These are phyloP conservation scores for Triticum dicoccoides DNA, from an alignment of 176 grass and related monocot genomes.

Conservation along the genomic window DNA sequence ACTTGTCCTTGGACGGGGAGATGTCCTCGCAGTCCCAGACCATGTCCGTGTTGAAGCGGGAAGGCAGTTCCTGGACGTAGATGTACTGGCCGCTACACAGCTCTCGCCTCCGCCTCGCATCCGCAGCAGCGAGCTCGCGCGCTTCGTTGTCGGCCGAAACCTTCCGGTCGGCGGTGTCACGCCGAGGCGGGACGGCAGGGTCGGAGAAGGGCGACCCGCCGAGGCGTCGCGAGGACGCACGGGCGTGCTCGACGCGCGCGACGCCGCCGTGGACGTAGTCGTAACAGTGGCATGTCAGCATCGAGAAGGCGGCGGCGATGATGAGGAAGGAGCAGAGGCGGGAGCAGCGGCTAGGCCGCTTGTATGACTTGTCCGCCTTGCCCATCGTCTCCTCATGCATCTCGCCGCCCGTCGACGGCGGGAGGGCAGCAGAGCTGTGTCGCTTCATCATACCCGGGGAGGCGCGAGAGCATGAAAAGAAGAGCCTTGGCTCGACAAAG, in stretches of 20 bases:
- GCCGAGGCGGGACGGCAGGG: neutral
- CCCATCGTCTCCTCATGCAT: neutral
- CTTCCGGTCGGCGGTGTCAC: neutral
- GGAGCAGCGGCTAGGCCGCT: slow-evolving; percentile 18
- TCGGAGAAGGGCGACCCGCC: neutral
- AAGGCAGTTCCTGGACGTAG: slow-evolving; percentile 75
- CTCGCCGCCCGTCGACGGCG: slow-evolving; percentile 21
- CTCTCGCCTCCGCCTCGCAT: slow-evolving; percentile 42
- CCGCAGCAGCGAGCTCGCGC: slow-evolving; percentile 5
- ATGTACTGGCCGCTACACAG: slow-evolving; percentile 74
- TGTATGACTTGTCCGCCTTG: neutral
- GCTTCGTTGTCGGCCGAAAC: neutral
- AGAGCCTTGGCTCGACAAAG: neutral
- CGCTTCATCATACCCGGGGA: slow-evolving; percentile 40
- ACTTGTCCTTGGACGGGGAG: slow-evolving; percentile 64
- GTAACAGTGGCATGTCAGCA: slow-evolving; percentile 45
- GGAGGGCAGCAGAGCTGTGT: slow-evolving; percentile 13
- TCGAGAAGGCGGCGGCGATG: slow-evolving; percentile 23
- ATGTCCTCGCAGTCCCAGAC: slow-evolving; percentile 49
- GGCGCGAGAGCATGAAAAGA: neutral
- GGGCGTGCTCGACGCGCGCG: slow-evolving; percentile 13
- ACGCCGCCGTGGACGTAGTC: slow-evolving; percentile 20
- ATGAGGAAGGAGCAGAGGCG: slow-evolving; percentile 40
- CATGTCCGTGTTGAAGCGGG: slow-evolving; percentile 73
- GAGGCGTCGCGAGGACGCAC: neutral